A percentile compares a stretch with the other conserved stretches of the same genome.
phyloP scores from a whole-genome alignment of 352 stramenopile genomes.

The Globisporangium parvum region DNA sequence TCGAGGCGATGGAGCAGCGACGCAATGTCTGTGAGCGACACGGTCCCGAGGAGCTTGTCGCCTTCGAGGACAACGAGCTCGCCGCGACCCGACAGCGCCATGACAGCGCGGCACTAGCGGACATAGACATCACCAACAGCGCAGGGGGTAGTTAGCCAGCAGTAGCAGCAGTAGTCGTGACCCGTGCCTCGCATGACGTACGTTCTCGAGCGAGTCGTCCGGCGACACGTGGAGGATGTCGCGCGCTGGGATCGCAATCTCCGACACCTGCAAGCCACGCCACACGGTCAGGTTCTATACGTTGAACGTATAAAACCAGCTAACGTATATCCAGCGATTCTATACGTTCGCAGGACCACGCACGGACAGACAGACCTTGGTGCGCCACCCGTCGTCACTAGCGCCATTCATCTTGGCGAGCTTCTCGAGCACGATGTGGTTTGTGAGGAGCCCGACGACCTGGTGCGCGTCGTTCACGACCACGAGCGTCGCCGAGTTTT shows the following conservation, averaged over 20 bases:
- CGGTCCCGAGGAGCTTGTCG: constrained; percentile 62
- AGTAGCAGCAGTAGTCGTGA: too few relatives aligned
- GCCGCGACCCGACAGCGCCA: constrained; percentile 61
- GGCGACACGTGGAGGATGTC: constrained; percentile 77
- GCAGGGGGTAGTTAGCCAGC: background rate
- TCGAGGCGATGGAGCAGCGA: constrained; percentile 65
- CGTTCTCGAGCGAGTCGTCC: constrained; percentile 65
- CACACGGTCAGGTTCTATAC: background rate
- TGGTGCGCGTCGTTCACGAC: constrained; percentile 62
- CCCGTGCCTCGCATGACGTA: constrained; percentile 14
- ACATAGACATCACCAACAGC: background rate
- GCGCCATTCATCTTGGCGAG: constrained; percentile 55
- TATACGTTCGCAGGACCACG: background rate
- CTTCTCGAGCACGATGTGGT: constrained; percentile 52
- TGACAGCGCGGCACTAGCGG: constrained; percentile 65
- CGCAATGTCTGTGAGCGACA: constrained; percentile 77
- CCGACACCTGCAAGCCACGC: constrained; percentile 28
- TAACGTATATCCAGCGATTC: too few relatives aligned
- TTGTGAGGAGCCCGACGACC: constrained; percentile 76
- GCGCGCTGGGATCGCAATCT: constrained; percentile 57
- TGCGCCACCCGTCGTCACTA: constrained; percentile 43
- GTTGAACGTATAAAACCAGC: too few relatives aligned
- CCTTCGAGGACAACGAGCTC: constrained; percentile 66
- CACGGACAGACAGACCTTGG: constrained; percentile 26
- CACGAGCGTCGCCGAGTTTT: constrained; percentile 73